Evolutionary conservation across 2,329 filamentous ascomycete species (phyloP).

Genomic region (Pseudocercospora vitis): DNA sequence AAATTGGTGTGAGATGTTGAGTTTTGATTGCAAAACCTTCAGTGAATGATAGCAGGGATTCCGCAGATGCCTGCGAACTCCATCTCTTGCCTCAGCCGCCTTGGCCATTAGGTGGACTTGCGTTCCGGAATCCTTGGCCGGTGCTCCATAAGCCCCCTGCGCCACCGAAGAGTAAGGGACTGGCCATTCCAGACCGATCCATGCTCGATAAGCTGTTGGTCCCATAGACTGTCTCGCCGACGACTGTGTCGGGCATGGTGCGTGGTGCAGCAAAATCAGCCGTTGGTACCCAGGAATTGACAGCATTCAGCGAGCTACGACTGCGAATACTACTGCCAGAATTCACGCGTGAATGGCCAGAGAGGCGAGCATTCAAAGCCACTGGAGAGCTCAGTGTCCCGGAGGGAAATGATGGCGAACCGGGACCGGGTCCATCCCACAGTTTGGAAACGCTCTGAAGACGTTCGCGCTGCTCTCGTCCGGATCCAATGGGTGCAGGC

Average conservation of each 20-base stretch:
- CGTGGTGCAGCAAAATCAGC: constrained; percentile 22
- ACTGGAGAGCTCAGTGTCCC: constrained; percentile 34
- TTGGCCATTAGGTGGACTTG: constrained; percentile 27
- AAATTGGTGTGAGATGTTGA: background rate
- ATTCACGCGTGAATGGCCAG: constrained; percentile 45
- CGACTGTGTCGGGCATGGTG: constrained; percentile 15
- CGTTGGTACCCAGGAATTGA: constrained; percentile 30
- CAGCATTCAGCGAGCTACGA: constrained; percentile 30
- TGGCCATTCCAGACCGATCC: constrained; percentile 39
- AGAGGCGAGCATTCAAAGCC: constrained; percentile 7
- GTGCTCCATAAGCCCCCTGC: constrained; percentile 42
- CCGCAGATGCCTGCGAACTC: constrained; percentile 4
- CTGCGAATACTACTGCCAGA: constrained; percentile 46
- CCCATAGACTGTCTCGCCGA: constrained; percentile 18
- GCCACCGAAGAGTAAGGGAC: constrained; percentile 45
- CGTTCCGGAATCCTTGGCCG: constrained; percentile 17
- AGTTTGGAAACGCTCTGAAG: constrained; percentile 35
- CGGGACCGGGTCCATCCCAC: constrained; percentile 28
- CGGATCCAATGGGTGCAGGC: constrained; percentile 4
- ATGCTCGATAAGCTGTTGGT: constrained; percentile 23
- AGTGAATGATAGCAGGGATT: background rate
- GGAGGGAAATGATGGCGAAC: constrained; percentile 37
- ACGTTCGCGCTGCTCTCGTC: constrained; percentile 24
- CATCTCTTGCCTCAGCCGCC: constrained; percentile 22
- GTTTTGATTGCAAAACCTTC: background rate